Evolutionary conservation across 768 basidiomycete genomes (phyloP), one percentile per base, ranked within the genome.

Genomic region (Pisolithus tinctorius): DNA sequence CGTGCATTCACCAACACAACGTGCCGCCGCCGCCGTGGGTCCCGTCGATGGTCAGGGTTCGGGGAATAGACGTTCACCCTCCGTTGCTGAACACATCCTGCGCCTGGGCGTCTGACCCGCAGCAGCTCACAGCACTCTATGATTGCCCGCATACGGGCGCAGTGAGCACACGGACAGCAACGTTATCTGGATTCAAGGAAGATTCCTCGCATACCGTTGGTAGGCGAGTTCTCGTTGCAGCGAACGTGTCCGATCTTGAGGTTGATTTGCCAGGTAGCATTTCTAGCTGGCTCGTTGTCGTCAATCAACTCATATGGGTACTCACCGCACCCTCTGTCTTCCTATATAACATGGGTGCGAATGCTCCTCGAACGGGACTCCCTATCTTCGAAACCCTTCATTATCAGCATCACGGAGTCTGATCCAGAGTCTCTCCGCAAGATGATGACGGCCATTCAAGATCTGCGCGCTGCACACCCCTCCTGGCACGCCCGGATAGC

Each of bases 261-360:
- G 20, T 20, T 20, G 30, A 40, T 48, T 14, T 5, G 50, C 31
- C 57, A 88, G 86, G 84, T 86, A 44, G 79, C 76, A 14, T 86
- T 89, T 56, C 54, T 79, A 43, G 68, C 66, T 37, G 68, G 70
- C 13, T 60, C 71, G 8, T 56, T 75, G 36, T 75, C 86, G n/a
- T 82, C 90, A 14, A 61, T 90, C 53, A 93, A 93, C 64, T 86
- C 85, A 0, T 93, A 88, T 66, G 91, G 91, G 23, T 94, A 93
- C 69, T 92, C 88, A 7, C 91, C 89, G 0, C 75, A 84, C 59
- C 80, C 86, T 5, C 75, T 93, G 40, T 60, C 71, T n/a, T 57
- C 62, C 23, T 93, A 92, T 69, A 63, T 90, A 41, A 62, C 62
- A 46, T 88, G 85, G 84, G 70, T 89, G 43, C 63, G 67, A 16